phyloP scores from a whole-genome alignment of 75 land plant species.

The Sequoia sempervirens region DNA sequence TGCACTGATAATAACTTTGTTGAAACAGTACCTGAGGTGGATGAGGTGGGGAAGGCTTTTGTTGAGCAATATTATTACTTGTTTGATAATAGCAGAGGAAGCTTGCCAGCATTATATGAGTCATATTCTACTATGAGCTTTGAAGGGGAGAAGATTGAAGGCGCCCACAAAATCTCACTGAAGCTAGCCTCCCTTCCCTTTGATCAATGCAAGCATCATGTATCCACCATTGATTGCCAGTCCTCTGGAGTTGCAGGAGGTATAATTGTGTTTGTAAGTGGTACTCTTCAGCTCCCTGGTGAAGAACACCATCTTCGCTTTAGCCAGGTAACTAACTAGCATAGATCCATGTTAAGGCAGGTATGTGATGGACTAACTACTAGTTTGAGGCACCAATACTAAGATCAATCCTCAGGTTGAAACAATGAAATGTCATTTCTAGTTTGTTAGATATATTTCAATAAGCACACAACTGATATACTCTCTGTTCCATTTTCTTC shows the following conservation, averaged over 20 bases:
- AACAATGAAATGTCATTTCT: background rate
- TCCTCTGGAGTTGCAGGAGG: slow-evolving; percentile 19
- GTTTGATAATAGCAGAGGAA: slow-evolving; percentile 19
- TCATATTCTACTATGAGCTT: slow-evolving; percentile 24
- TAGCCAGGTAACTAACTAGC: slow-evolving; percentile 13
- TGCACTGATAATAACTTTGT: background rate
- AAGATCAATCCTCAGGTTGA: background rate
- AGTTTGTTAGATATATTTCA: background rate
- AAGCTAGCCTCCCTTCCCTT: slow-evolving; percentile 21
- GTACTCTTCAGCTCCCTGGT: slow-evolving; percentile 26
- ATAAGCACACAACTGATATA: too few species aligned
- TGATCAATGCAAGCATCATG: slow-evolving; percentile 28
- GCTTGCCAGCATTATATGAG: slow-evolving; percentile 15
- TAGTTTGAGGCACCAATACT: background rate
- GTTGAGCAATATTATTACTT: slow-evolving; percentile 18
- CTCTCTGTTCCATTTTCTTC: too few species aligned
- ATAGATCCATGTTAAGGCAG: background rate
- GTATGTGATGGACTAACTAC: background rate
- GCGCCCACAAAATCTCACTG: slow-evolving; percentile 11
- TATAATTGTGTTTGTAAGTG: slow-evolving; percentile 26
- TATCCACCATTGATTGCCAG: slow-evolving; percentile 28
- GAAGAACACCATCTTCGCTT: slow-evolving; percentile 30
- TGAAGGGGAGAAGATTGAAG: slow-evolving; percentile 28
- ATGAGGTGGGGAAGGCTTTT: slow-evolving; percentile 18
- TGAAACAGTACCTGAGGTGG: background rate